A percentile compares a stretch with the other conserved stretches of the same genome.
Conservation (phyloP, 2,329 filamentous ascomycete genomes). For the Daldinia sp. region DNA sequence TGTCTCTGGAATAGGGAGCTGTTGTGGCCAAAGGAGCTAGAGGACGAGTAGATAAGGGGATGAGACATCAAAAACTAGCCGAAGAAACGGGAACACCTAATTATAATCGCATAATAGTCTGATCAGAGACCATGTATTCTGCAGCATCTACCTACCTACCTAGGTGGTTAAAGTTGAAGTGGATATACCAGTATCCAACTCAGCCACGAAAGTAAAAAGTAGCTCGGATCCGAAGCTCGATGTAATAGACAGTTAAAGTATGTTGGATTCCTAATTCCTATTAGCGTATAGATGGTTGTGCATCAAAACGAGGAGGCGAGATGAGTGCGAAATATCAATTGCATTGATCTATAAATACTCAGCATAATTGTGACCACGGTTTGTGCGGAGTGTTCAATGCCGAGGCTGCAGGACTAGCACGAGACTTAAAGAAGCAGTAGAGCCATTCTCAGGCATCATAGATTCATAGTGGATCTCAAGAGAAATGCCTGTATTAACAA, state of each 20-base stretch:
- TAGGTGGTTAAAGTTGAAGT: neutral
- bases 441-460: no score
- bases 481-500: no score
- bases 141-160: neutral
- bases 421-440: no score
- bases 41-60: conserved; percentile 20
- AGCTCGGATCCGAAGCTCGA: neutral
- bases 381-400: no score
- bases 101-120: neutral
- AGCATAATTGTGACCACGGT: neutral
- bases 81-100: neutral
- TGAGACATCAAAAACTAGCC: neutral
- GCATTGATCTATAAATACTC: neutral
- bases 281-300: neutral
- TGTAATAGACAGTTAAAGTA: neutral
- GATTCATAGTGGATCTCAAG: no score
- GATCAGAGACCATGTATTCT: neutral
- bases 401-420: no score
- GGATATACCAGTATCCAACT: neutral
- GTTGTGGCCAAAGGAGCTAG: conserved; percentile 78
- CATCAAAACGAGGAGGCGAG: neutral
- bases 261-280: neutral
- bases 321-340: neutral
- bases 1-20: conserved; percentile 75
- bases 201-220: neutral